Evolutionary conservation across 2,329 filamentous ascomycete species (phyloP).

Genomic region (Botrytis elliptica): DNA sequence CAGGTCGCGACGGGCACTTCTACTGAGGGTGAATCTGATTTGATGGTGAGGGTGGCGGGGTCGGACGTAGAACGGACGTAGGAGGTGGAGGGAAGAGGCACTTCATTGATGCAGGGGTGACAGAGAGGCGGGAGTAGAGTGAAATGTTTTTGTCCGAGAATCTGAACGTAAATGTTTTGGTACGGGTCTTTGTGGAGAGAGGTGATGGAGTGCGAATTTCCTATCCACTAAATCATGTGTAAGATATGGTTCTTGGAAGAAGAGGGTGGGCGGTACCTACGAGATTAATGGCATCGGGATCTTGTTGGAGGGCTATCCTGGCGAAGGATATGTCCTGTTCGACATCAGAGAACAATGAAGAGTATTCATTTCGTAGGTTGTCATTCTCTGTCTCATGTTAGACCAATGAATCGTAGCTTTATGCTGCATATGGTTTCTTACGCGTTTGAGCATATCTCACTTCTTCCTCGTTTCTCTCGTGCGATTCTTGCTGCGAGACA

Average conservation of each 20-base stretch:
- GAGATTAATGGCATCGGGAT: constrained; percentile 75
- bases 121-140: constrained; percentile 66
- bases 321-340: constrained; percentile 68
- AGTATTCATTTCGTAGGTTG: constrained; percentile 74
- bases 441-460: constrained; percentile 75
- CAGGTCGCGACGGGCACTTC: constrained; percentile 68
- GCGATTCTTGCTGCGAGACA: constrained; percentile 56
- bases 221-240: constrained; percentile 58
- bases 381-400: constrained; percentile 63
- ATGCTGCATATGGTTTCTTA: constrained; percentile 41
- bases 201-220: constrained; percentile 67
- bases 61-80: not conserved
- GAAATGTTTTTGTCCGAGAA: constrained; percentile 73
- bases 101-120: constrained; percentile 21
- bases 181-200: constrained; percentile 81
- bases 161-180: constrained; percentile 80
- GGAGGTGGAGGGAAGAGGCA: constrained; percentile 7
- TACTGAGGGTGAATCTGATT: not conserved
- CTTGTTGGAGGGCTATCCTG: constrained; percentile 63
- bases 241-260: not conserved
- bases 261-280: not conserved
- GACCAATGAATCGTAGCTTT: not conserved
- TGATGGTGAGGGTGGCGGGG: not conserved
- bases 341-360: constrained; percentile 59
- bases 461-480: constrained; percentile 42